Base-by-base conservation (phyloP, 352 stramenopile genomes). In the Pythium apleroticum region DNA sequence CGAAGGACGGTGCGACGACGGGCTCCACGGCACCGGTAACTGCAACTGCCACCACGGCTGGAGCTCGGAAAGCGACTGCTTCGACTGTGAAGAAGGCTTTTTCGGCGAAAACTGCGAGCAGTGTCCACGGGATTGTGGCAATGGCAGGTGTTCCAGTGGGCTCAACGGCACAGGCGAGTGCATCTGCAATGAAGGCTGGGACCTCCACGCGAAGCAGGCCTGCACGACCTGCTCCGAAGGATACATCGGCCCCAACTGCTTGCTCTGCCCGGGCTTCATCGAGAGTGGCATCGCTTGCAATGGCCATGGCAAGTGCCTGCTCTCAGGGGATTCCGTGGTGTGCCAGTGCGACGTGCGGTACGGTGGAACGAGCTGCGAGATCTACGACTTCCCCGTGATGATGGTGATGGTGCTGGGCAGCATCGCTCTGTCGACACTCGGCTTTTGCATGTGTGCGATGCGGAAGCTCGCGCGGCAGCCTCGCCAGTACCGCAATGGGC, bases 371-470 rank as follows among this genome's bases (percentile, higher is more conserved):
- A 79, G 76, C 11, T 95, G 86, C 52, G 86, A 95, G 62, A 79
- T 86, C 48, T 95, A 95, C 69, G 86, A 95, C 65, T 95, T 95
- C 56, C 86, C 86, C 37, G 81, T 93, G 45, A 72, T 85, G 20
- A 93, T 93, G 84, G 84, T 93, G 15, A 75, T 80, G 12, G 86
- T 91, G 63, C 58, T 95, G 19, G 84, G 86, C 1, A 89, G 73
- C 10, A 91, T 95, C 49, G 86, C 84, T 12, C 61, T 95, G 7
- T 93, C 86, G 39, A 93, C 86, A 24, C 71, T 93, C 19, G 85
- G 86, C 19, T 89, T 95, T 59, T 95, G 84, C 31, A 95, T 95
- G 86, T 93, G 84, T 62, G 90, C 85, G 10, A 95, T 95, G 86
- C 81, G 84, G 4, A 76, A 79, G 1, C 71, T 95, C 9, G 86